Percentiles rank a stretch among this genome's conserved stretches.
These are phyloP conservation scores for Fusarium sp. DNA, from an alignment of 2,329 filamentous ascomycete genomes.

Conservation along the genomic window DNA sequence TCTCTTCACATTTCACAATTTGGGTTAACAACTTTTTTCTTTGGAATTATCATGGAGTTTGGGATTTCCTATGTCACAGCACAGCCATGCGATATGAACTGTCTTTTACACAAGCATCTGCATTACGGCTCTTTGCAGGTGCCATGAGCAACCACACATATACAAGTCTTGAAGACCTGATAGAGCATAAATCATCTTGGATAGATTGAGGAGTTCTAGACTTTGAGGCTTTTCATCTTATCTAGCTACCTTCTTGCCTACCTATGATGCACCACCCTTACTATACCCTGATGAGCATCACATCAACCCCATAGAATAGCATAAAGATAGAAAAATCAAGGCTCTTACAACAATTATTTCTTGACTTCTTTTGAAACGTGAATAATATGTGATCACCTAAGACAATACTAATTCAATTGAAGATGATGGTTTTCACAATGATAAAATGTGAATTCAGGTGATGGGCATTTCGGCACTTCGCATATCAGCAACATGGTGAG, in stretches of 20 bases:
- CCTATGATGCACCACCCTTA: constrained; percentile 43
- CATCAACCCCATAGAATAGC: constrained; percentile 44
- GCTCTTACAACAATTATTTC: constrained; percentile 2
- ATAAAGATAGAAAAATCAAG: constrained; percentile 36
- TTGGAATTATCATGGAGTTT: constrained; percentile 9
- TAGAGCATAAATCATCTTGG: constrained; percentile 29
- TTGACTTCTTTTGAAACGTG: background rate
- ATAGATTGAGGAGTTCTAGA: constrained; percentile 34
- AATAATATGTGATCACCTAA: too few relatives aligned
- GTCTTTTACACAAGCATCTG: constrained; percentile 34
- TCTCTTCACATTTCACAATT: constrained; percentile 15
- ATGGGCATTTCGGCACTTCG: background rate
- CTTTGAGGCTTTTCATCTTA: constrained; percentile 30
- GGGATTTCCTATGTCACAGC: constrained; percentile 31
- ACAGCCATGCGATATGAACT: constrained; percentile 28
- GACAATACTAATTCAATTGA: too few relatives aligned
- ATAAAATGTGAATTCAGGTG: too few relatives aligned
- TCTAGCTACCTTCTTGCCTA: constrained; percentile 30
- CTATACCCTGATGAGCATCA: constrained; percentile 54
- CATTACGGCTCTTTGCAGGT: constrained; percentile 42
- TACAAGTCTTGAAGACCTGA: constrained; percentile 17
- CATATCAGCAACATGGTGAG: background rate
- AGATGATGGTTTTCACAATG: too few relatives aligned
- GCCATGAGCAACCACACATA: constrained; percentile 20
- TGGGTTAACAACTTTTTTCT: constrained; percentile 3